phyloP scores from a whole-genome alignment of 805 yeast genomes.

The Wickerhamomyces subpelliculosus region DNA sequence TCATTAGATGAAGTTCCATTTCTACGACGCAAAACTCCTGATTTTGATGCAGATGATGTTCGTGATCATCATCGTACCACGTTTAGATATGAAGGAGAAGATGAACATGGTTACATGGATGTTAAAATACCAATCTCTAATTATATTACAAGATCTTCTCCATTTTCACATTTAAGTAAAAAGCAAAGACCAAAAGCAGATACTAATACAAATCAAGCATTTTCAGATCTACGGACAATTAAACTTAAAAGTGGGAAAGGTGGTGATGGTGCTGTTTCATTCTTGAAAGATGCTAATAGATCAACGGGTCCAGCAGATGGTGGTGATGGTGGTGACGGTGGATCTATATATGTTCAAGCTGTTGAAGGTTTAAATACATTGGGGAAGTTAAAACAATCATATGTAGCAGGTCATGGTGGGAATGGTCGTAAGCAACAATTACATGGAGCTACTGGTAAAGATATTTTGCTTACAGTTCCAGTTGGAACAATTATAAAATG shows the following conservation, averaged over 20 bases:
- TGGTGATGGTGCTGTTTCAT: constrained; percentile 83
- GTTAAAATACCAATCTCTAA: constrained; percentile 3
- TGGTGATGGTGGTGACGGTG: constrained; percentile 98
- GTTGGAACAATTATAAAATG: constrained; percentile 84
- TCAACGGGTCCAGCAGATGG: constrained; percentile 95
- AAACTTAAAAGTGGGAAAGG: constrained; percentile 74
- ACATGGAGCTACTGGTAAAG: constrained; percentile 82
- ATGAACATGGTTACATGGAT: constrained; percentile 3
- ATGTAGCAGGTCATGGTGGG: constrained; percentile 73
- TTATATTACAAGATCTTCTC: constrained; percentile 23
- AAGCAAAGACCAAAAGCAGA: constrained; percentile 38
- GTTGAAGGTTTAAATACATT: constrained; percentile 64
- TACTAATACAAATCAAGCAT: constrained; percentile 34
- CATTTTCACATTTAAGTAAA: constrained; percentile 28
- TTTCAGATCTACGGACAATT: constrained; percentile 62
- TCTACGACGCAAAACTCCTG: background rate
- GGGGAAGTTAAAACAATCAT: constrained; percentile 59
- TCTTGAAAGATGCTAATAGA: constrained; percentile 77
- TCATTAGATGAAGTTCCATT: background rate
- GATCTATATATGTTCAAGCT: constrained; percentile 78
- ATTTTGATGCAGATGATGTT: constrained; percentile 3
- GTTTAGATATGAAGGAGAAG: constrained; percentile 1
- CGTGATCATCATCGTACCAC: background rate
- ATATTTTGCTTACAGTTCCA: constrained; percentile 78
- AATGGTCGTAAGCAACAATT: constrained; percentile 51